These are phyloP conservation scores for Gaertneriomyces sp. DNA, from an alignment of 192 early-diverging fungal species.

Conservation along the genomic window DNA sequence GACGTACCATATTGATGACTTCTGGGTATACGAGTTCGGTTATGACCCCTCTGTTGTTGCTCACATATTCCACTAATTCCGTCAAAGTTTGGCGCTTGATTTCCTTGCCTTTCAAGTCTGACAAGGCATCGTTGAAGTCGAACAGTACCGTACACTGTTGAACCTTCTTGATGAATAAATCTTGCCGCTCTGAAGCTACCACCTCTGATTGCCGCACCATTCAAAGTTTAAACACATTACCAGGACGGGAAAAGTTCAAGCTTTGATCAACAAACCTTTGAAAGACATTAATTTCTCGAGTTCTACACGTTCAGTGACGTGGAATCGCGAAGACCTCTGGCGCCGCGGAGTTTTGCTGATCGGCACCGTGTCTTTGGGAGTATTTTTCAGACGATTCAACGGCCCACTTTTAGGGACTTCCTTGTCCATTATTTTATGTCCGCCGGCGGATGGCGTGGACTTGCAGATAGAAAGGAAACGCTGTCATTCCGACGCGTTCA, in stretches of 20 bases:
- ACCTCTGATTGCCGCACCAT: slow-evolving; percentile 56
- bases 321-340: slow-evolving; percentile 82
- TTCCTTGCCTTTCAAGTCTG: slow-evolving; percentile 90
- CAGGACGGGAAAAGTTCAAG: neutral
- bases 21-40: slow-evolving; percentile 87
- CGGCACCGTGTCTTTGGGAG: slow-evolving; percentile 65
- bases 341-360: slow-evolving; percentile 76
- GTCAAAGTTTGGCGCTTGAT: slow-evolving; percentile 88
- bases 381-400: slow-evolving; percentile 49
- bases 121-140: slow-evolving; percentile 89
- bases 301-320: slow-evolving; percentile 76
- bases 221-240: neutral
- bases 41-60: slow-evolving; percentile 81
- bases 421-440: slow-evolving; percentile 20
- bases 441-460: slow-evolving; percentile 10
- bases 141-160: slow-evolving; percentile 89
- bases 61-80: slow-evolving; percentile 93
- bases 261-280: slow-evolving; percentile 54
- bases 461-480: neutral
- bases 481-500: neutral
- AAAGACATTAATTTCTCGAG: slow-evolving; percentile 71
- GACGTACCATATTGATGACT: slow-evolving; percentile 87
- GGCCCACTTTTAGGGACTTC: slow-evolving; percentile 54
- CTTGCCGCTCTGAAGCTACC: slow-evolving; percentile 72
- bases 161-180: slow-evolving; percentile 87